Percentiles rank a stretch among this genome's conserved stretches.
phyloP scores from a whole-genome alignment of 202 grass and related monocot species.

The Setaria viridis region DNA sequence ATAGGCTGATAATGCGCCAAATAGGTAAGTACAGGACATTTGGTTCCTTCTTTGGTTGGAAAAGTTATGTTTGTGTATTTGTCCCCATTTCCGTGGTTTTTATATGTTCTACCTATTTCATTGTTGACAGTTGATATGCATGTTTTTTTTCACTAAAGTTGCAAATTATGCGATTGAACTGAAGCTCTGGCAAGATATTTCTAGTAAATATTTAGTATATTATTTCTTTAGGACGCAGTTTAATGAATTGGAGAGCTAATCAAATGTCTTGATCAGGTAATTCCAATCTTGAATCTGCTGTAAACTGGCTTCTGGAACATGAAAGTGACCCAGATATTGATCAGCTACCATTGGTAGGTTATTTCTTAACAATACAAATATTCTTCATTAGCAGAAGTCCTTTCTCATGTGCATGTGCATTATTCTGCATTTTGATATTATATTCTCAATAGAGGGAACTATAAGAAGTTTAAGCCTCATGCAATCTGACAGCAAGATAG shows the following conservation, averaged over 20 bases:
- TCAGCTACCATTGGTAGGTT: constrained; percentile 72
- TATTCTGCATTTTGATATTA: constrained; percentile 10
- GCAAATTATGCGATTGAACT: constrained; percentile 20
- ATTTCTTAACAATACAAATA: constrained; percentile 21
- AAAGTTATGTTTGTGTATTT: background rate
- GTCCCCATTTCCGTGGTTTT: background rate
- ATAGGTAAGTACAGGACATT: background rate
- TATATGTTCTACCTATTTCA: constrained; percentile 6
- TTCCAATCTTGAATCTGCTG: constrained; percentile 78
- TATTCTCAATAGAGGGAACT: constrained; percentile 11
- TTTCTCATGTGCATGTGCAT: constrained; percentile 26
- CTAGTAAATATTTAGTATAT: constrained; percentile 34
- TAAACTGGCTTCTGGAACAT: constrained; percentile 90
- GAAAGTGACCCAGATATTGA: constrained; percentile 92
- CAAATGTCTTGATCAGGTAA: constrained; percentile 61
- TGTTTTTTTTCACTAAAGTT: constrained; percentile 22
- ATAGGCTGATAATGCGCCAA: background rate
- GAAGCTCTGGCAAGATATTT: constrained; percentile 3
- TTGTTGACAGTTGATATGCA: constrained; percentile 17
- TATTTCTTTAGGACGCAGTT: constrained; percentile 15
- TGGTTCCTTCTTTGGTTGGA: background rate
- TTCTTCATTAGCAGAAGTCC: constrained; percentile 27
- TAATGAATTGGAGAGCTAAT: constrained; percentile 48
- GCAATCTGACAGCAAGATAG: background rate
- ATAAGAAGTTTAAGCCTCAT: background rate